phyloP scores from a whole-genome alignment of 2,329 filamentous ascomycete genomes.

The Pleurostoma richardsiae region DNA sequence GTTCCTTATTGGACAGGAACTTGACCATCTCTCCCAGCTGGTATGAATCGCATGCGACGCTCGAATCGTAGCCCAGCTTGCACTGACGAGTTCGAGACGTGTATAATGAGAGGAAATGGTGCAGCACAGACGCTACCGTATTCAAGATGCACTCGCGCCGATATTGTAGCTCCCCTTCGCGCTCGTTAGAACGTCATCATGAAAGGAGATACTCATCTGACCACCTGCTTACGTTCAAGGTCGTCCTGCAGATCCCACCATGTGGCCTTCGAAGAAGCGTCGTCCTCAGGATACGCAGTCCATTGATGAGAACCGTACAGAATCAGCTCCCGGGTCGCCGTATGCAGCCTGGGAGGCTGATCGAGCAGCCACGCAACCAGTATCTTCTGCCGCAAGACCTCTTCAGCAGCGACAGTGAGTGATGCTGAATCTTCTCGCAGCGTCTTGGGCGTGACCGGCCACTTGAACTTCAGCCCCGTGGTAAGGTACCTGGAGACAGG shows the following conservation, averaged over 20 bases:
- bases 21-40: constrained; percentile 74
- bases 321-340: constrained; percentile 61
- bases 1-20: constrained; percentile 59
- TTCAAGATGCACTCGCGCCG: constrained; percentile 63
- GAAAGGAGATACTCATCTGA: background rate
- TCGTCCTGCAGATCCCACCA: constrained; percentile 72
- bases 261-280: constrained; percentile 29
- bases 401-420: constrained; percentile 48
- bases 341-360: constrained; percentile 53
- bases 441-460: constrained; percentile 35
- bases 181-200: background rate
- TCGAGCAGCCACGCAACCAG: constrained; percentile 62
- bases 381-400: constrained; percentile 64
- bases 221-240: constrained; percentile 51
- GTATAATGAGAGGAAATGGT: constrained; percentile 63
- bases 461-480: constrained; percentile 45
- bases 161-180: constrained; percentile 39
- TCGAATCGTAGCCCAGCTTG: constrained; percentile 69
- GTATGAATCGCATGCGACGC: constrained; percentile 68
- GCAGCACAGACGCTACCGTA: constrained; percentile 64
- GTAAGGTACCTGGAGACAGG: constrained; percentile 50
- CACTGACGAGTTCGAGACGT: constrained; percentile 64
- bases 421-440: constrained; percentile 27
- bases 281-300: constrained; percentile 31
- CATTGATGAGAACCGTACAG: constrained; percentile 59